Conservation (phyloP, 768 basidiomycete genomes). For the Termitomyces sp. region DNA sequence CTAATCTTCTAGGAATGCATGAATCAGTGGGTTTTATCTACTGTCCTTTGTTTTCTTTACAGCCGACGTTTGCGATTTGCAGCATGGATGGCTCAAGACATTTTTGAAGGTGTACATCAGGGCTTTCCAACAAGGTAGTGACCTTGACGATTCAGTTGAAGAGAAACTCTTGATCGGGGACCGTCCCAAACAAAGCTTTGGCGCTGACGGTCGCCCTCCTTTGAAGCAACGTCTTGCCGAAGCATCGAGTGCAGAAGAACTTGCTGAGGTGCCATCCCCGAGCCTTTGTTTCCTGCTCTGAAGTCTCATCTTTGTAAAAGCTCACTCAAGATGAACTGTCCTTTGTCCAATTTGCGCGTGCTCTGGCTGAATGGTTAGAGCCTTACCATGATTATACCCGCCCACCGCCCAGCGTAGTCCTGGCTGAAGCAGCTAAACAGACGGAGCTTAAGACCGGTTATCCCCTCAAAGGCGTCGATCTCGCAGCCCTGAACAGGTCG, state of each 20-base stretch:
- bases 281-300: neutral
- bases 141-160: slow-evolving; percentile 75
- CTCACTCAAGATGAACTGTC: slow-evolving; percentile 58
- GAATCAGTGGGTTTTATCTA: slow-evolving; percentile 37
- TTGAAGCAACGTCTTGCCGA: slow-evolving; percentile 54
- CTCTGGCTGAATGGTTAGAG: slow-evolving; percentile 70
- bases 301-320: slow-evolving; percentile 27
- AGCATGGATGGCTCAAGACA: slow-evolving; percentile 69
- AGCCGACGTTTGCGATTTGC: neutral
- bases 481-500: slow-evolving; percentile 33
- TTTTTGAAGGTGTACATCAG: slow-evolving; percentile 78
- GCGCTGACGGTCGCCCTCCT: slow-evolving; percentile 43
- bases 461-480: slow-evolving; percentile 59
- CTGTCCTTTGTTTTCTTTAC: neutral
- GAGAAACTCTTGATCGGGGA: slow-evolving; percentile 80
- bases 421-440: slow-evolving; percentile 72
- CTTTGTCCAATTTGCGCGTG: slow-evolving; percentile 54
- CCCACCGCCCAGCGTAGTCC: slow-evolving; percentile 61
- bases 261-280: slow-evolving; percentile 39
- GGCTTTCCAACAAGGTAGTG: slow-evolving; percentile 72
- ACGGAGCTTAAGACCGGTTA: slow-evolving; percentile 66
- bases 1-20: slow-evolving; percentile 56
- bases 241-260: slow-evolving; percentile 40
- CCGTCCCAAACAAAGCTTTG: slow-evolving; percentile 59
- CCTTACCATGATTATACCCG: slow-evolving; percentile 72